Evolutionary conservation across 768 basidiomycete genomes (phyloP), one percentile per base, ranked within the genome.

Genomic region (Austroboletus eburneus): DNA sequence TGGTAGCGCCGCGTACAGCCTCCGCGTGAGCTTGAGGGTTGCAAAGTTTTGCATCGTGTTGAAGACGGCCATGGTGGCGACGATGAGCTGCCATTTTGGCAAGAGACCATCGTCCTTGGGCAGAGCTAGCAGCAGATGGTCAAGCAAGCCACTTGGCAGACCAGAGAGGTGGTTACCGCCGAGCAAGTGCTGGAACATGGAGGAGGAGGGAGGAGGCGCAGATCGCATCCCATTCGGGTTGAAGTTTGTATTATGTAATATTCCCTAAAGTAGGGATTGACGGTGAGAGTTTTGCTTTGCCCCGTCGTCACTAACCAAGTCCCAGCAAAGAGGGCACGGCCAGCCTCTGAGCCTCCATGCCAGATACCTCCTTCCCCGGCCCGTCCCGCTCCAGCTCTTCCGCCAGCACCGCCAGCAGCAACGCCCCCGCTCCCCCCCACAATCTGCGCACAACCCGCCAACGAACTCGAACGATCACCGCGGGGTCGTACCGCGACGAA

Each of bases 31-130:
- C 50, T 79, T 83, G 42, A 88, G 74, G 1, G 88, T 91, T 27
- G 75, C 53, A 58, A 90, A 85, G 67, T 88, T 94, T 65, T 96
- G 91, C 3, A 81, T 57, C 2, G 83, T 80, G 72, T 98, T 98
- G 74, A 95, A 89, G 22, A 91, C 47, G 14, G 91, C 89, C 42
- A 83, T 76, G 18, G 74, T 70, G 30, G 91, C 80, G 30, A 93
- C 80, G 50, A 94, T 57, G 43, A 96, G 78, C 66, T 92, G 87
- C 92, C 93, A 97, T 64, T 81, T 77, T 2, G 91, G 91, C 9
- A 99, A 78, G 61, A 77, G 74, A 23, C 93, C 94, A 8, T 71
- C 69, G 13, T 72, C 69, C 39, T 80, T 69, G 0, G 89, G 90
- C 9, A 91, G 72, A 57, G 73, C 85, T 87, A 46, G 22, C 14